phyloP scores from a whole-genome alignment of 805 yeast genomes.

The Cyberlindnera euphorbiae region DNA sequence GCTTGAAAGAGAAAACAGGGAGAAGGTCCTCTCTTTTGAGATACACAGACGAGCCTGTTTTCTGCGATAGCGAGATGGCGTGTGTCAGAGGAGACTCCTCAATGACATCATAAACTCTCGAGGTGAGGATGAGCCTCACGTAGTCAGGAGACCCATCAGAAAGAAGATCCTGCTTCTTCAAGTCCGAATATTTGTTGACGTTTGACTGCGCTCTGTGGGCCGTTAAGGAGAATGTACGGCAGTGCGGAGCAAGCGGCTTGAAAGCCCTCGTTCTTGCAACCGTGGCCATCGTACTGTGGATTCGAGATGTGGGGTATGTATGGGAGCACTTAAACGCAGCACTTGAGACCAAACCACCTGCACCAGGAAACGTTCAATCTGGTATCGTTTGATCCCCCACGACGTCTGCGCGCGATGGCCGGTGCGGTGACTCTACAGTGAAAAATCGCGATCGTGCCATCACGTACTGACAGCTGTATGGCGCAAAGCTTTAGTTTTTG shows the following conservation, averaged over 20 bases:
- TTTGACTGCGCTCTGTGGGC: not conserved
- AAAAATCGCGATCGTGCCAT: too few relatives aligned
- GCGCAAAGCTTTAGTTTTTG: too few relatives aligned
- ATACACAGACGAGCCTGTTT: slow-evolving; percentile 67
- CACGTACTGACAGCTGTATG: too few relatives aligned
- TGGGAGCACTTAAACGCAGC: too few relatives aligned
- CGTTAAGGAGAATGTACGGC: not conserved
- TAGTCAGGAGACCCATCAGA: slow-evolving; percentile 83
- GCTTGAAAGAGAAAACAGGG: slow-evolving; percentile 93
- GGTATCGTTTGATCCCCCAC: too few relatives aligned
- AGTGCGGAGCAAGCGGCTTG: not conserved
- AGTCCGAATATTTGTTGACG: slow-evolving; percentile 16
- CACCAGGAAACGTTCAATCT: too few relatives aligned
- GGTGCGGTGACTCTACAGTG: too few relatives aligned
- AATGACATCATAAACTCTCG: slow-evolving; percentile 92
- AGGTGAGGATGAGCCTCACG: slow-evolving; percentile 81
- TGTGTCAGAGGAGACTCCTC: slow-evolving; percentile 81
- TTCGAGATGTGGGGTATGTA: too few relatives aligned
- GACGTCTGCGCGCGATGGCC: too few relatives aligned
- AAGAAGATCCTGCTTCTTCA: slow-evolving; percentile 44
- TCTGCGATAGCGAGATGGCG: slow-evolving; percentile 71
- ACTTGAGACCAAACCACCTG: too few relatives aligned
- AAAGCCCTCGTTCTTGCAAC: slow-evolving; percentile 2
- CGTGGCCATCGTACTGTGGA: not conserved
- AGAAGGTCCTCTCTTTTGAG: slow-evolving; percentile 89